Evolutionary conservation across 257 asterid genomes (phyloP).

Genomic region (Plantago elongata): DNA sequence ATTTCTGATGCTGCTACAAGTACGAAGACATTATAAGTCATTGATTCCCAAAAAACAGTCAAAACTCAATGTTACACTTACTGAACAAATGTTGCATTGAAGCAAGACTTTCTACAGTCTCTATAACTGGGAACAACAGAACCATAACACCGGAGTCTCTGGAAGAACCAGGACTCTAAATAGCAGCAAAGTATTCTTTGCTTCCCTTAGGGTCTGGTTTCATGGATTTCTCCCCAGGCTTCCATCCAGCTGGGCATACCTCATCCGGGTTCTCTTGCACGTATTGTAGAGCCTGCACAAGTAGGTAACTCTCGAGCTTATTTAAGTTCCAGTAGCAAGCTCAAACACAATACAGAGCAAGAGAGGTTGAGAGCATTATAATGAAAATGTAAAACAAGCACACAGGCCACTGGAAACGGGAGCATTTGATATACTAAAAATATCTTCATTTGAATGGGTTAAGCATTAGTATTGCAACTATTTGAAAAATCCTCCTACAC

Average conservation of each 20-base stretch:
- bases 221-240: constrained; percentile 98
- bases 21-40: background rate
- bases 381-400: no score
- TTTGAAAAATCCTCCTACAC: no score
- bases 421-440: no score
- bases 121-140: constrained; percentile 7
- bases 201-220: constrained; percentile 93
- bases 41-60: constrained; percentile 4
- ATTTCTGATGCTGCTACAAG: background rate
- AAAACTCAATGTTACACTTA: constrained; percentile 14
- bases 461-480: no score
- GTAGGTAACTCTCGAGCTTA: no score
- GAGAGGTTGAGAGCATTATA: no score
- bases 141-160: background rate
- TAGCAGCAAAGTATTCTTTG: constrained; percentile 90
- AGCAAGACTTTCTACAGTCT: constrained; percentile 18
- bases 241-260: constrained; percentile 99
- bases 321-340: no score
- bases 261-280: constrained; percentile 98
- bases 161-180: constrained; percentile 23
- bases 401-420: no score
- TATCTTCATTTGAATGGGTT: no score
- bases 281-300: constrained; percentile 76
- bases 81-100: constrained; percentile 15
- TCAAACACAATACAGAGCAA: no score